phyloP scores from a whole-genome alignment of 495 filamentous ascomycete genomes.

The Podospora appendiculata region DNA sequence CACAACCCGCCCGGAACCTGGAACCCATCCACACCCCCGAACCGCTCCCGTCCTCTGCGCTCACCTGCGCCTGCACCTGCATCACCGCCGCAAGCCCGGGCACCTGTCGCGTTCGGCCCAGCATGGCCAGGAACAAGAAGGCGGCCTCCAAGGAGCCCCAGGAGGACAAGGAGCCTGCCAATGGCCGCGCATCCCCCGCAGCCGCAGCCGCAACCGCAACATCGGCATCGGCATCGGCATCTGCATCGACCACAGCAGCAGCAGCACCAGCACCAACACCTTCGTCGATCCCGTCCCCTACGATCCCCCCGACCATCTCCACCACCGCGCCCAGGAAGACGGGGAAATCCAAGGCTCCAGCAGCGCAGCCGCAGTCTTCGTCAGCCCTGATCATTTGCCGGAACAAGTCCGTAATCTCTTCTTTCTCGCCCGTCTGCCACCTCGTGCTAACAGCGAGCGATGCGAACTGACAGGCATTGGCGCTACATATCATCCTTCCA shows the following conservation, averaged over 20 bases:
- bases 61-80: too few species aligned
- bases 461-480: conserved; percentile 57
- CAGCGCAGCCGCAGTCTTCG: neutral
- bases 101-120: neutral
- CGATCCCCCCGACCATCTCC: neutral
- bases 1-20: too few species aligned
- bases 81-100: too few species aligned
- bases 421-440: neutral
- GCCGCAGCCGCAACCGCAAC: neutral
- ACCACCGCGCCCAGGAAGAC: neutral
- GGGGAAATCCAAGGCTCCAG: neutral
- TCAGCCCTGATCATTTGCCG: neutral
- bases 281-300: neutral
- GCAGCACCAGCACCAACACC: neutral
- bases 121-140: neutral
- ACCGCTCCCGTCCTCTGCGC: too few species aligned
- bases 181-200: neutral
- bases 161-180: neutral
- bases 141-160: neutral
- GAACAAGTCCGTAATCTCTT: neutral
- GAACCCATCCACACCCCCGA: too few species aligned
- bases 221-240: neutral
- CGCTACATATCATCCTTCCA: conserved; percentile 78
- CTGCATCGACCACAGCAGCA: neutral
- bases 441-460: conserved; percentile 1